Conservation (phyloP, 108 stramenopile genomes). For the Parietichytrium sp. region DNA sequence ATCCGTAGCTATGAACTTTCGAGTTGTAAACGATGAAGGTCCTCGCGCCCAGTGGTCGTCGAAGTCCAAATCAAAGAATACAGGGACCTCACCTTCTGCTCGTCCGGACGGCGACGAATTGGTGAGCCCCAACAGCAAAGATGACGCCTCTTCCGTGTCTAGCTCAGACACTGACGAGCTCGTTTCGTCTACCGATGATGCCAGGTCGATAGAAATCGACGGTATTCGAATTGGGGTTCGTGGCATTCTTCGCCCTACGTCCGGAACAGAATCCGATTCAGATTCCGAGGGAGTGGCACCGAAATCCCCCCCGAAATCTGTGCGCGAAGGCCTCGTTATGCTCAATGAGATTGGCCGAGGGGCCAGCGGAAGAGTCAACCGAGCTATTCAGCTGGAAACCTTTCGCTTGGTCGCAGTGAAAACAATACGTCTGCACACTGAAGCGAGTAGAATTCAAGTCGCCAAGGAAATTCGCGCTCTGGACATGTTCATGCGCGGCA, state of each 20-base stretch:
- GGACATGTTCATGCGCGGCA: slow-evolving; percentile 40
- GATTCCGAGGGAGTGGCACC: not conserved
- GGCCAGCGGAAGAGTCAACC: slow-evolving; percentile 59
- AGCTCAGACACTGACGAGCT: slow-evolving; percentile 17
- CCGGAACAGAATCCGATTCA: not conserved
- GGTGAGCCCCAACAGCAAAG: not conserved
- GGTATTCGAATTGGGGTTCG: slow-evolving; percentile 19
- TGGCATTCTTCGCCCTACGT: not conserved
- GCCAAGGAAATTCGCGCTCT: slow-evolving; percentile 59
- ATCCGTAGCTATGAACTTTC: slow-evolving; percentile 3
- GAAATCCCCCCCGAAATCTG: not conserved
- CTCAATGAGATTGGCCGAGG: slow-evolving; percentile 62
- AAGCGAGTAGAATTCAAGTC: slow-evolving; percentile 56
- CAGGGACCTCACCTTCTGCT: not conserved
- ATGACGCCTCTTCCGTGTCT: not conserved
- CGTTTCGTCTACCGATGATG: not conserved
- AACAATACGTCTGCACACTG: slow-evolving; percentile 57
- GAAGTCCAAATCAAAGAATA: not conserved
- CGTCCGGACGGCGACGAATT: no score
- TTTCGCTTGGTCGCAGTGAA: slow-evolving; percentile 68
- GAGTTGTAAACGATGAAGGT: slow-evolving; percentile 28
- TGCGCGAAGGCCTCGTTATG: slow-evolving; percentile 50
- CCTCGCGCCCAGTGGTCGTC: not conserved
- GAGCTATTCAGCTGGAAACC: slow-evolving; percentile 63
- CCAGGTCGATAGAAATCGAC: not conserved